A percentile compares a stretch with the other conserved stretches of the same genome.
These are phyloP conservation scores for Saccharomycopsis olivae DNA, from an alignment of 805 yeast genomes.

Conservation along the genomic window DNA sequence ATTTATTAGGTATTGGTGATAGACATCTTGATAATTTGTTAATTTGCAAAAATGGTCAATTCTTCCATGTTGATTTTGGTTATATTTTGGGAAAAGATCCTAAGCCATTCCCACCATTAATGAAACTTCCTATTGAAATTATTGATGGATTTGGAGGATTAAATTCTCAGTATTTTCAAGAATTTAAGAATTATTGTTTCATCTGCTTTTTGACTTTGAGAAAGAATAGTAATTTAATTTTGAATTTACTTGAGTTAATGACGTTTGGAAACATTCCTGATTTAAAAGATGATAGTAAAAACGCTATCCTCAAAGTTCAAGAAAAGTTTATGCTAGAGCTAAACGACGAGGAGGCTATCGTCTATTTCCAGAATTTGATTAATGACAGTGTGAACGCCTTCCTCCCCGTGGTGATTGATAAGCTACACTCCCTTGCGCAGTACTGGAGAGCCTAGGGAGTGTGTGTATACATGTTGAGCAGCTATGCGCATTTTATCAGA, in stretches of 20 bases:
- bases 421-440: conserved; percentile 91
- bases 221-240: conserved; percentile 78
- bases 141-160: conserved; percentile 98
- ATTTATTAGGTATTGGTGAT: conserved; percentile 92
- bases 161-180: conserved; percentile 70
- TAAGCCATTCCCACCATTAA: conserved; percentile 95
- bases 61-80: conserved; percentile 98
- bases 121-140: conserved; percentile 94
- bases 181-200: conserved; percentile 87
- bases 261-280: conserved; percentile 89
- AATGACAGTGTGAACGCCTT: conserved; percentile 92
- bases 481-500: too few relatives aligned
- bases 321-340: conserved; percentile 90
- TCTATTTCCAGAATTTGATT: conserved; percentile 88
- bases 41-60: conserved; percentile 72
- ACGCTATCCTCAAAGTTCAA: conserved; percentile 82
- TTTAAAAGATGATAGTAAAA: conserved; percentile 69
- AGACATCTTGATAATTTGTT: conserved; percentile 88
- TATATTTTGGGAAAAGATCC: conserved; percentile 96
- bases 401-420: conserved; percentile 88
- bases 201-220: conserved; percentile 87
- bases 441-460: conserved; percentile 76
- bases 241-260: conserved; percentile 90
- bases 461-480: too few relatives aligned
- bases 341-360: conserved; percentile 92